Evolutionary conservation across 768 basidiomycete species (phyloP), one percentile per base, ranked within the genome.

Genomic region (Mycena epipterygia): DNA sequence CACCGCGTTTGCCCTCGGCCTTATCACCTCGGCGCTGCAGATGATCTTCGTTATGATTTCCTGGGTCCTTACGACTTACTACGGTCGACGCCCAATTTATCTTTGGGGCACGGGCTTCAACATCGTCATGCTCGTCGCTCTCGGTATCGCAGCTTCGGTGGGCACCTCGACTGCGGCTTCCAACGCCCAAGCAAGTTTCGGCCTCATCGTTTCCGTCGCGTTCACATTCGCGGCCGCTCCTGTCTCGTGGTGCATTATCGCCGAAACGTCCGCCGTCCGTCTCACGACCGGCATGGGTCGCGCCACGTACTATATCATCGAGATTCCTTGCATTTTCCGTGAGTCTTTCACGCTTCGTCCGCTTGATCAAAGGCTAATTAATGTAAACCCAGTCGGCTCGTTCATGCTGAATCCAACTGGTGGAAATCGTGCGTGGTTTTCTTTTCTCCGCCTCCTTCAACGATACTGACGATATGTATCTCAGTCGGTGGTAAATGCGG

Each of bases 41-140:
- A 73, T 73, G 72, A 56, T 73, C 64, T 73, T 73, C 68, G 67
- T 69, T 49, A 70, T 70, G 72, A 68, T 73, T 39, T 73, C 72
- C 25, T 73, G 72, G 72, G 39, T 61, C 68, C 64, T 73, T 1
- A 73, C 72, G 27, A 70, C 72, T 29, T 66, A 73, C 64, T 73
- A 33, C 42, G 72, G 72, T 53, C 67, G 72, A 17, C 63, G 72
- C 3, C 29, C 64, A 1, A 61, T 73, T 35, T 73, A 73, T n/a
- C 72, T 73, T 46, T 73, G 72, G 72, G 72, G 72, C 35, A 69
- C 72, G 16, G 68, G 25, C 7, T 61, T 73, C 68, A 73, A 73
- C 68, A 35, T 73, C 52, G 60, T 59, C 64, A 57, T 73, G 64
- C 72, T 73, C 64, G 53, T 73, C 68, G 19, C 58, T 7, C 68